These are phyloP conservation scores for Maudiozyma turicensis DNA, from an alignment of 805 yeast species.

Conservation along the genomic window DNA sequence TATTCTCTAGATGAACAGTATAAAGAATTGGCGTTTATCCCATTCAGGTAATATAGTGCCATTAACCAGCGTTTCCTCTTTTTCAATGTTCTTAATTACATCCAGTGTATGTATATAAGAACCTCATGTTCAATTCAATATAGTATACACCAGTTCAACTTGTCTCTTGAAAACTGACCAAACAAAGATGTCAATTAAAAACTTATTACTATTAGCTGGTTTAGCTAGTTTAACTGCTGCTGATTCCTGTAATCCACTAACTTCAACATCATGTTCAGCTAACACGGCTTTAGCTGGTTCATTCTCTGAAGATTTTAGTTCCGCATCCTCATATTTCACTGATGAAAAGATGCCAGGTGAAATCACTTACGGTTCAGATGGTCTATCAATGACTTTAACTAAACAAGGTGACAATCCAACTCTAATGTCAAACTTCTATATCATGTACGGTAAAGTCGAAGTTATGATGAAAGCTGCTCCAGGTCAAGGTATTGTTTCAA, in stretches of 20 bases:
- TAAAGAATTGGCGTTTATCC: no score
- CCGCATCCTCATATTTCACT: slow-evolving; percentile 34
- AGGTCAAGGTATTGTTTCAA: slow-evolving; percentile 73
- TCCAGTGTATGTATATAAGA: no score
- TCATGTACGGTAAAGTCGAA: slow-evolving; percentile 84
- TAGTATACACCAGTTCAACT: no score
- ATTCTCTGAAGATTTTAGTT: slow-evolving; percentile 41
- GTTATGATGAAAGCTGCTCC: slow-evolving; percentile 60
- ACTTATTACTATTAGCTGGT: neutral
- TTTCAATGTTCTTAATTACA: no score
- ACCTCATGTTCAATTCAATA: no score
- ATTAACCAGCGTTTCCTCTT: no score
- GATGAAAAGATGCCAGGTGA: slow-evolving; percentile 35
- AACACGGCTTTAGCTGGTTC: slow-evolving; percentile 57
- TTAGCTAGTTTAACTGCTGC: neutral
- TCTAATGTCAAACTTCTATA: slow-evolving; percentile 64
- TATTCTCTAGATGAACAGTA: no score
- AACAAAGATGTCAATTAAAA: neutral
- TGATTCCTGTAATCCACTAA: slow-evolving; percentile 38
- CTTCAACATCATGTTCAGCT: slow-evolving; percentile 31
- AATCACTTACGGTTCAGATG: slow-evolving; percentile 41
- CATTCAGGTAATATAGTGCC: no score
- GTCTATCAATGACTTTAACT: slow-evolving; percentile 51
- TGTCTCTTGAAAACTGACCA: neutral
- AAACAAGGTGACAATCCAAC: slow-evolving; percentile 71